Base-by-base conservation (phyloP, 768 basidiomycete genomes). In the Cystobasidium onofrii region DNA sequence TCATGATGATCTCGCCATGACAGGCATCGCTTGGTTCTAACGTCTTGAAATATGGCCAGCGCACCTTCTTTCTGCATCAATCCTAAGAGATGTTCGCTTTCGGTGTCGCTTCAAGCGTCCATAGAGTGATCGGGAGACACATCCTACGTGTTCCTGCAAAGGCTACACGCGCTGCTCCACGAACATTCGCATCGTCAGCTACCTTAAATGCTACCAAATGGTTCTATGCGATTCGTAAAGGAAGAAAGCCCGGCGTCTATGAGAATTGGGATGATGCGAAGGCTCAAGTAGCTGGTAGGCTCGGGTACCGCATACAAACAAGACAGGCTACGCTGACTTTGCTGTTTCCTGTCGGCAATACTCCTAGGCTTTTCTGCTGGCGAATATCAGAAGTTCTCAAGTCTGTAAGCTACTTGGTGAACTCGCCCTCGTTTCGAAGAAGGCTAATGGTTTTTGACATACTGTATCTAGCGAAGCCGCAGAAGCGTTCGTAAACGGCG, bases 201-300 rank as follows among this genome's bases (percentile, higher is more conserved):
- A 13, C 39, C 4, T 44, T 64, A 4, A 64, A n/a, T 31, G 25
- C 63, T 34, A 64, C 36, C 15, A 34, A 39, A 64, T 44, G 36
- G 43, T 44, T 46, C 46, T 67, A 67, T 36, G 65, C 44, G 2
- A 36, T 67, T 20, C 29, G 29, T 12, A 50, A 44, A 23, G 65
- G 65, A 50, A 29, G 46, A 15, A 13, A 46, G 25, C 41, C 65
- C 10, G 65, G 65, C 3, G 29, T 44, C 29, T 67, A 67, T 36
- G 41, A 29, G 3, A 20, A 41, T 33, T 67, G 65, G 65, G 65
- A 44, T n/a, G 39, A 44, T 33, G 65, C 65, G 17, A 50, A 67
- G 27, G 27, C 41, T n/a, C 65, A 67, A 52, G 65, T 67, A n/a
- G 10, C 50, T 29, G 65, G 65, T 52, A 52, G 3, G 23, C 36